Evolutionary conservation across 768 basidiomycete genomes (phyloP).

Genomic region (Brasilioporus rufonigricans): DNA sequence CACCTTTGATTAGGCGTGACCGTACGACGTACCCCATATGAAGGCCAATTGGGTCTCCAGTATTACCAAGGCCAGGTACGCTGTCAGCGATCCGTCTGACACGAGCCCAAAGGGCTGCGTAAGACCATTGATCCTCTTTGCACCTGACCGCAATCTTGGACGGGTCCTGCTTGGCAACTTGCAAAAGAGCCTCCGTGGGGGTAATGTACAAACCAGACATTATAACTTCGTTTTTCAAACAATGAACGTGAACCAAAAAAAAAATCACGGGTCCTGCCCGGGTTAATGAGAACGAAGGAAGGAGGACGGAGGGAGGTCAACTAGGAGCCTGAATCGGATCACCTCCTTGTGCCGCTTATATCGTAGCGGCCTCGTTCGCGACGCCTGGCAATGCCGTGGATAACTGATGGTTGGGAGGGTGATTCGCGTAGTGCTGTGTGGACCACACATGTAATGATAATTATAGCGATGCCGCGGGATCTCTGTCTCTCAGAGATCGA

Average conservation of each 20-base stretch:
- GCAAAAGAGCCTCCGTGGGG: constrained; percentile 31
- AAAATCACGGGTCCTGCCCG: constrained; percentile 21
- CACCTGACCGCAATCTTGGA: constrained; percentile 19
- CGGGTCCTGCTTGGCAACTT: constrained; percentile 29
- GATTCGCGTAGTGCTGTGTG: not conserved
- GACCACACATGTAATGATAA: not conserved
- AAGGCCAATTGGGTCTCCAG: constrained; percentile 24
- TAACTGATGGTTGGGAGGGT: not conserved
- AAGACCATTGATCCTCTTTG: constrained; percentile 26
- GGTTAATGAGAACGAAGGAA: constrained; percentile 4
- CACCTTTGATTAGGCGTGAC: not conserved
- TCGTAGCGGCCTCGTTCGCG: not conserved
- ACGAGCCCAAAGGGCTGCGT: constrained; percentile 33
- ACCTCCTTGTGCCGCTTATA: constrained; percentile 6
- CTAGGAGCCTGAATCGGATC: constrained; percentile 18
- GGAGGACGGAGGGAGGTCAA: constrained; percentile 16
- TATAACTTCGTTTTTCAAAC: not conserved
- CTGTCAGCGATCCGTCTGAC: constrained; percentile 25
- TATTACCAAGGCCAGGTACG: constrained; percentile 14
- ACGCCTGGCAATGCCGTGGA: not conserved
- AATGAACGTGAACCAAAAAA: constrained; percentile 3
- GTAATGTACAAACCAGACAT: constrained; percentile 21
- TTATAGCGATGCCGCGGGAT: no score
- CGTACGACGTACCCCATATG: constrained; percentile 21
- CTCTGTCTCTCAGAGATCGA: no score